Evolutionary conservation across 305 asterid genomes (phyloP).

Genomic region (Striga hermonthica): DNA sequence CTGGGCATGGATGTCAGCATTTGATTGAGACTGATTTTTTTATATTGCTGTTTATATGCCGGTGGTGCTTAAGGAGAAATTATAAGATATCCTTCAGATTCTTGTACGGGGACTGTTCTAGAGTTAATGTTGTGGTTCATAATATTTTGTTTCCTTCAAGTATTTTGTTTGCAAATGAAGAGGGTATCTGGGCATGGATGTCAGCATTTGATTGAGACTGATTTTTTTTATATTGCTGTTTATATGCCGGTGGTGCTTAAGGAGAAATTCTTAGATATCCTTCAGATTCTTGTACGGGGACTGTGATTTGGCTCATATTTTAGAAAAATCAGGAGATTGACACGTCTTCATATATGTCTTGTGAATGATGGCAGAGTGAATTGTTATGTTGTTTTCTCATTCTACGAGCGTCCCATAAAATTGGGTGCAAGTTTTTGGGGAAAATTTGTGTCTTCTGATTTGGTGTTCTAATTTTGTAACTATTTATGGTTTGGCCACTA

Average conservation of each 20-base stretch:
- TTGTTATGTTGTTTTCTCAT: constrained; percentile 1
- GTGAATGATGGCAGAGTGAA: constrained; percentile 9
- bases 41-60: constrained; percentile 4
- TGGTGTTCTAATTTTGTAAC: not conserved
- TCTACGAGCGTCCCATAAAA: not conserved
- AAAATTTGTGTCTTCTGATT: not conserved
- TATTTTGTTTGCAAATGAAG: not conserved
- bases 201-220: not conserved
- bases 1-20: not conserved
- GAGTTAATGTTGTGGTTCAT: not conserved
- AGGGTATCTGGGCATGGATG: not conserved
- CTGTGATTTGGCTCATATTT: constrained; percentile 27
- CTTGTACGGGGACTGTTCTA: constrained; percentile 13
- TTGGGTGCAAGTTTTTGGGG: not conserved
- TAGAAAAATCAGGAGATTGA: not conserved
- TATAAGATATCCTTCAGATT: constrained; percentile 6
- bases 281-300: constrained; percentile 7
- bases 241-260: constrained; percentile 9
- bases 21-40: constrained; percentile 24
- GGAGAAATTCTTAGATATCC: not conserved
- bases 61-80: constrained; percentile 4
- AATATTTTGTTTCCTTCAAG: constrained; percentile 15
- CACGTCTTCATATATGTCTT: constrained; percentile 7
- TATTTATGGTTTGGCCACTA: not conserved
- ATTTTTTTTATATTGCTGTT: constrained; percentile 18